Evolutionary conservation across 306 rosid genomes (phyloP), one percentile per base, ranked within the genome.

Genomic region (Cyclanthera cordifolia): DNA sequence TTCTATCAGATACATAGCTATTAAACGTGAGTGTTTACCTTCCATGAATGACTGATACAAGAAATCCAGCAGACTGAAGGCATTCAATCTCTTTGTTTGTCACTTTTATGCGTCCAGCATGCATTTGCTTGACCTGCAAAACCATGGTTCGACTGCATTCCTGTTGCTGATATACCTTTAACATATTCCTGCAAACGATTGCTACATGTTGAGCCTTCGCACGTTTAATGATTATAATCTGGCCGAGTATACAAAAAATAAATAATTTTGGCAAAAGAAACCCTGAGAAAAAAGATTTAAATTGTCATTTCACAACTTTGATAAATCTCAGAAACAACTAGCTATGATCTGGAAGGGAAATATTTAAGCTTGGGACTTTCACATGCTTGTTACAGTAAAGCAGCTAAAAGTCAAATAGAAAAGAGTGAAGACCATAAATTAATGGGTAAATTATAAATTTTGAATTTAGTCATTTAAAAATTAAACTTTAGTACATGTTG

Each of bases 101-200:
- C 86, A 94, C 63, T 75, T 75, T 82, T 88, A 76, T 94, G 99
- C 0, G 79, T 94, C 99, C 97, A 90, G 73, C 99, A 90, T 57
- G 96, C 97, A 82, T 82, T 79, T 70, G 86, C 56, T 81, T 94
- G 99, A 65, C 99, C 99, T 39, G 80, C 87, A 4, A 94, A 88
- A 72, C 99, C 96, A 67, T 74, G n/a, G 69, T 78, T 85, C 66
- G 88, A 79, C 80, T 94, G 99, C 97, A 94, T 86, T 49, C 99
- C 99, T 37, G 86, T 75, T 61, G 90, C 74, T 46, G 96, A 80
- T 78, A 94, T 86, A 23, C 86, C 83, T 61, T 83, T 86, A 55
- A 94, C 99, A 79, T 88, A 94, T 90, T 87, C 83, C 99, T 94
- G 95, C 76, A 75, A 79, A 75, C 69, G 60, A 54, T 2, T 4